Percentiles rank a stretch among this genome's conserved stretches.
Evolutionary conservation across 192 early-diverging fungal genomes (phyloP).

Genomic region (Backusella parvicylindrica): DNA sequence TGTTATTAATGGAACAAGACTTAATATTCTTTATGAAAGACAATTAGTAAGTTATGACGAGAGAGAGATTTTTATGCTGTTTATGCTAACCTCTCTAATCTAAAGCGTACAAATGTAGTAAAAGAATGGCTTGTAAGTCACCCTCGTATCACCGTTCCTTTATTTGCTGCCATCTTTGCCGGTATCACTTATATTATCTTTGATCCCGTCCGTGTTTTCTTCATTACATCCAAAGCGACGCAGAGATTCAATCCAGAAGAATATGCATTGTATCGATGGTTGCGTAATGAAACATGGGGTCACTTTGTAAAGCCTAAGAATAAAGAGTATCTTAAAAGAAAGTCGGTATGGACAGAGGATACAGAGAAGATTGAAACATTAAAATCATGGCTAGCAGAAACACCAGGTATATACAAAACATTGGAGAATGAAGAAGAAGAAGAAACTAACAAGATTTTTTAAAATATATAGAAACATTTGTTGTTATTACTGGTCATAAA

Average conservation of each 20-base stretch:
- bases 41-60: constrained; percentile 32
- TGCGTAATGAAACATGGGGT: constrained; percentile 55
- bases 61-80: neutral
- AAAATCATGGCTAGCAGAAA: constrained; percentile 53
- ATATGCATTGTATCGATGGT: constrained; percentile 56
- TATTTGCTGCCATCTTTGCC: constrained; percentile 74
- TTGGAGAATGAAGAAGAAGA: neutral
- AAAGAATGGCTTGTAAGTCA: constrained; percentile 70
- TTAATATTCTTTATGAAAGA: constrained; percentile 60
- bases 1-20: constrained; percentile 60
- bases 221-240: constrained; percentile 81
- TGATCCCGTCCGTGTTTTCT: constrained; percentile 90
- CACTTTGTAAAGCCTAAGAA: constrained; percentile 24
- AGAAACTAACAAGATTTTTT: neutral
- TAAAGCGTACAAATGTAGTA: constrained; percentile 51
- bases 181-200: constrained; percentile 82
- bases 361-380: constrained; percentile 54
- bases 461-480: constrained; percentile 74
- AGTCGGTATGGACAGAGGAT: constrained; percentile 52
- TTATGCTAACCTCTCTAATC: neutral
- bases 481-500: constrained; percentile 80
- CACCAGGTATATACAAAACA: constrained; percentile 38
- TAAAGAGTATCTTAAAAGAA: neutral
- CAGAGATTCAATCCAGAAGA: constrained; percentile 71
- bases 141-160: constrained; percentile 73